Conservation (phyloP, 306 rosid genomes). For the Herpetospermum pedunculosum region DNA sequence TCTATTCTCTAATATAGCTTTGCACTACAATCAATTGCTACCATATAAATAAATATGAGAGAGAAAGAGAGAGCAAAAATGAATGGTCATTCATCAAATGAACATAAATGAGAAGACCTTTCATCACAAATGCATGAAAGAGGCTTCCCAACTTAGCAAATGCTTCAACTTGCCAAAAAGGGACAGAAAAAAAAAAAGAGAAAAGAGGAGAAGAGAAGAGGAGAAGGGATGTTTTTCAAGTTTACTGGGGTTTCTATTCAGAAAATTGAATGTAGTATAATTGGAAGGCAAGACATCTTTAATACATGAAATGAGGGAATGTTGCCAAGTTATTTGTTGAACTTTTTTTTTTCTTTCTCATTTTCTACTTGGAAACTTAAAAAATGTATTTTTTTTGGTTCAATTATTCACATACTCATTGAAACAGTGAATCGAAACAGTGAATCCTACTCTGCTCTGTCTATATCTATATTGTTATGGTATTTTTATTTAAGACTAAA, state of each 20-base stretch:
- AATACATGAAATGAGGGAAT: not conserved
- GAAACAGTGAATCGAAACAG: not conserved
- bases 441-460: not conserved
- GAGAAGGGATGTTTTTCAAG: not conserved
- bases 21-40: not conserved
- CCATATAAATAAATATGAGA: not conserved
- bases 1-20: not conserved
- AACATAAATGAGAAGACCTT: not conserved
- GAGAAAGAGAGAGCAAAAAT: slow-evolving; percentile 1
- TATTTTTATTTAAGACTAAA: not conserved
- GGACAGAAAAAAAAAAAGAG: not conserved
- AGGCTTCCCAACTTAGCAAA: not conserved
- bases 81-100: not conserved
- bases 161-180: not conserved
- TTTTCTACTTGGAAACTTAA: not conserved
- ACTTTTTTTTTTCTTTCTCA: not conserved
- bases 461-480: not conserved
- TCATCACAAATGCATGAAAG: not conserved
- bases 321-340: not conserved
- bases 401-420: not conserved
- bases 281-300: not conserved
- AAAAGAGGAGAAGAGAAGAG: not conserved
- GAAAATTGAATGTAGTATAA: not conserved
- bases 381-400: not conserved
- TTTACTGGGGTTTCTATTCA: not conserved